Percentiles rank a stretch among this genome's conserved stretches.
Evolutionary conservation across 176 grass and related monocot genomes (phyloP).

Genomic region (Aechmea fasciata): DNA sequence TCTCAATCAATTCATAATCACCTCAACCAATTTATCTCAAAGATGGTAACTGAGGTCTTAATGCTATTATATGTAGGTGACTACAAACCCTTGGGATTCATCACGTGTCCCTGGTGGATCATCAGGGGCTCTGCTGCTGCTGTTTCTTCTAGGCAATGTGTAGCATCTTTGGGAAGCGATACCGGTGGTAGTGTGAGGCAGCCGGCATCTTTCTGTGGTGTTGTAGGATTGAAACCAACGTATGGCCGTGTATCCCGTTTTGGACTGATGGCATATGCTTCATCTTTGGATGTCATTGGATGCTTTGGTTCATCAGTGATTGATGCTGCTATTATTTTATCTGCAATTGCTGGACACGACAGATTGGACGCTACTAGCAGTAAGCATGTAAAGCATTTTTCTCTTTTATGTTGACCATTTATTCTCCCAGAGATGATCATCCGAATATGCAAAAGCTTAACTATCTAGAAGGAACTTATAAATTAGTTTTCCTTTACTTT

Average conservation of each 20-base stretch:
- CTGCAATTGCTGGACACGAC: constrained; percentile 74
- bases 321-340: constrained; percentile 62
- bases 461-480: constrained; percentile 5
- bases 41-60: neutral
- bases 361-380: constrained; percentile 85
- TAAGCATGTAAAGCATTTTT: constrained; percentile 39
- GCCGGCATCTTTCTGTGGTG: constrained; percentile 88
- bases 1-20: too few relatives aligned
- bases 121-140: constrained; percentile 88
- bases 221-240: constrained; percentile 86
- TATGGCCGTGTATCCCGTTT: constrained; percentile 91
- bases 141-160: constrained; percentile 77
- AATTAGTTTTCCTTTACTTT: constrained; percentile 9
- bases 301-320: constrained; percentile 63
- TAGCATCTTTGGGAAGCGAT: constrained; percentile 81
- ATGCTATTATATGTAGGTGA: constrained; percentile 42
- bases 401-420: neutral
- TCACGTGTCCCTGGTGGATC: constrained; percentile 82
- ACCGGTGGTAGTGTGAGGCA: constrained; percentile 97
- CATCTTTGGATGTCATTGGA: constrained; percentile 83
- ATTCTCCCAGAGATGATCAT: neutral
- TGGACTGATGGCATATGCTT: constrained; percentile 93
- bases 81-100: constrained; percentile 81
- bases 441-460: neutral
- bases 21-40: neutral